phyloP scores from a whole-genome alignment of 2,329 filamentous ascomycete species.

The Calonectria naviculata region DNA sequence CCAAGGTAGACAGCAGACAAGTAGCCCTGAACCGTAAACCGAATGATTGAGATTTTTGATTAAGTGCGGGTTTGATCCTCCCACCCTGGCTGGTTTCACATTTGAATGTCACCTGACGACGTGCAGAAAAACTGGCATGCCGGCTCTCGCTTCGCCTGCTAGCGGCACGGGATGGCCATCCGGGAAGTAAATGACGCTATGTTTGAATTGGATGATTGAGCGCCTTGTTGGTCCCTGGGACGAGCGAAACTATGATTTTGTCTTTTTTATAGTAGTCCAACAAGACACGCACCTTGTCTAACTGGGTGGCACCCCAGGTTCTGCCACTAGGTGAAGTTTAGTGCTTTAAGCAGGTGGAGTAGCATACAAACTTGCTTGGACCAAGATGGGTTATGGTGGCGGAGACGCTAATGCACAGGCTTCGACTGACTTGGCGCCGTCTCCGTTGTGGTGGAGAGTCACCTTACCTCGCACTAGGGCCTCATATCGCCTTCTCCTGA shows the following conservation, averaged over 20 bases:
- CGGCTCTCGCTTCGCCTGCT: neutral
- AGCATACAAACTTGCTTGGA: neutral
- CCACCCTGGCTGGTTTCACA: neutral
- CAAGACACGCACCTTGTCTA: neutral
- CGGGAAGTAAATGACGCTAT: neutral
- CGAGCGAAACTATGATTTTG: neutral
- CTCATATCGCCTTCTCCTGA: slow-evolving; percentile 21
- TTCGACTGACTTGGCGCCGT: slow-evolving; percentile 28
- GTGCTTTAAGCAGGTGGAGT: neutral
- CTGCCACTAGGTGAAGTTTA: neutral
- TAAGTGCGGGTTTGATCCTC: neutral
- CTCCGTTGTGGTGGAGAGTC: slow-evolving; percentile 23
- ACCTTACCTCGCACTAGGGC: slow-evolving; percentile 28
- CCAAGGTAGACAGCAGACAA: too few species aligned
- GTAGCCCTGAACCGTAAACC: neutral
- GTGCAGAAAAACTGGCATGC: neutral
- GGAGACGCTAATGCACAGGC: slow-evolving; percentile 39
- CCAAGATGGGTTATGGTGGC: slow-evolving; percentile 9
- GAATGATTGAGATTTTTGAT: neutral
- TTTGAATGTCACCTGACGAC: neutral
- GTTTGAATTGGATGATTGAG: too few species aligned
- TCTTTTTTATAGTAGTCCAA: neutral
- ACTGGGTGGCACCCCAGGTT: neutral
- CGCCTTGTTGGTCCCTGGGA: neutral
- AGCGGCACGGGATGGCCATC: neutral